Conservation (phyloP, 1,284 basidiomycete genomes). For the Ganoderma resinaceum region DNA sequence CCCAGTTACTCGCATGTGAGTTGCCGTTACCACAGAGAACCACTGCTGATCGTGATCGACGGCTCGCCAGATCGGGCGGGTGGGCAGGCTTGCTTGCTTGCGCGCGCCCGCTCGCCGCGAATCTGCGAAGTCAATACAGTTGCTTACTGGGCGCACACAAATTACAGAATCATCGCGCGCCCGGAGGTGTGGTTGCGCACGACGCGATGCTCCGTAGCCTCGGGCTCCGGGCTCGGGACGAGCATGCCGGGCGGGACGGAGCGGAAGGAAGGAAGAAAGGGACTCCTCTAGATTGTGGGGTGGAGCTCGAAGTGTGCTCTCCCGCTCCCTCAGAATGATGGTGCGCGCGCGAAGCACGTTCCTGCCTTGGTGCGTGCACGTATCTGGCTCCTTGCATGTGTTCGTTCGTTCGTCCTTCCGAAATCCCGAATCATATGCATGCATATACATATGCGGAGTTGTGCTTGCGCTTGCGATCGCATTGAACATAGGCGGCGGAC, state of each 20-base stretch:
- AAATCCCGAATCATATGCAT: neutral
- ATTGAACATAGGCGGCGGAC: neutral
- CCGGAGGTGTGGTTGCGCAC: neutral
- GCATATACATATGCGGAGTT: neutral
- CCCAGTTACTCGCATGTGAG: neutral
- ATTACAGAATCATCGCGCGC: neutral
- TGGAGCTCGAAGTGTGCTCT: neutral
- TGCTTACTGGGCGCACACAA: neutral
- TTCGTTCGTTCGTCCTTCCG: neutral
- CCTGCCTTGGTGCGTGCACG: neutral
- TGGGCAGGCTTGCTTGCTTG: neutral
- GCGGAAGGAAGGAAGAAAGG: neutral
- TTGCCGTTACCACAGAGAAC: neutral
- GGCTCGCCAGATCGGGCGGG: slow-evolving; percentile 1
- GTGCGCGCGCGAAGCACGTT: slow-evolving; percentile 1
- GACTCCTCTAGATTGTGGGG: no score
- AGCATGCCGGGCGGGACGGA: neutral
- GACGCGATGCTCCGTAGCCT: neutral
- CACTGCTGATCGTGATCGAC: slow-evolving; percentile 2
- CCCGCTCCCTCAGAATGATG: neutral
- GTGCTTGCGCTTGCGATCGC: neutral
- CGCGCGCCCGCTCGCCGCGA: neutral
- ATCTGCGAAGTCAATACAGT: neutral
- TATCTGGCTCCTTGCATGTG: neutral
- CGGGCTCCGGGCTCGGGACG: neutral